phyloP scores from a whole-genome alignment of 2,329 filamentous ascomycete species.

The Ophiocordyceps camponoti-floridani region DNA sequence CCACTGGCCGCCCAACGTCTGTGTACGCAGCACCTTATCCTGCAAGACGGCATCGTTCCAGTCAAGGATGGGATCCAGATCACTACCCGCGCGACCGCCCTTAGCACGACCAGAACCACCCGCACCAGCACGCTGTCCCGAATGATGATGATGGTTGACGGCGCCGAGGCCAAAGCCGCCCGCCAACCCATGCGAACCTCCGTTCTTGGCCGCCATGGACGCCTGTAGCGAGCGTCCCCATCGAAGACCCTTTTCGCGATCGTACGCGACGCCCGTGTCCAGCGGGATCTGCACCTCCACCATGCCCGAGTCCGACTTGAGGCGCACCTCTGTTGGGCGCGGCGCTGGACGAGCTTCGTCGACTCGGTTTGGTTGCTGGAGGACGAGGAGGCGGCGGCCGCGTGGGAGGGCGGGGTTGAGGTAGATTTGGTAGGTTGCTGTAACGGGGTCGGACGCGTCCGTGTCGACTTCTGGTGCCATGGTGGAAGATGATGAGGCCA shows the following conservation, averaged over 20 bases:
- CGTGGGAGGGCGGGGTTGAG: conserved; percentile 54
- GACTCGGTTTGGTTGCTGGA: conserved; percentile 75
- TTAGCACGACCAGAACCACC: conserved; percentile 5
- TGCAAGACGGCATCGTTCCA: conserved; percentile 52
- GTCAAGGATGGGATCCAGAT: conserved; percentile 19
- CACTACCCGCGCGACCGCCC: conserved; percentile 23
- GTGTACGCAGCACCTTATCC: conserved; percentile 56
- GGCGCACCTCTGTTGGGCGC: conserved; percentile 53
- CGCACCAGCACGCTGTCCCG: conserved; percentile 14
- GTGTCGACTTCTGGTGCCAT: not conserved
- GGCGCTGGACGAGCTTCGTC: conserved; percentile 27
- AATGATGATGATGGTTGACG: conserved; percentile 5
- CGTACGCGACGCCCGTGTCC: conserved; percentile 55
- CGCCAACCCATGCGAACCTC: conserved; percentile 50
- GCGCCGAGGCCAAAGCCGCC: conserved; percentile 52
- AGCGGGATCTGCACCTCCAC: conserved; percentile 86
- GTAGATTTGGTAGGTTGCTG: conserved; percentile 66
- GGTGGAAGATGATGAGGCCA: not conserved
- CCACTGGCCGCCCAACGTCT: conserved; percentile 75
- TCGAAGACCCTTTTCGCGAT: conserved; percentile 61
- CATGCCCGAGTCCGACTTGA: conserved; percentile 70
- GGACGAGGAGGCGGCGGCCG: conserved; percentile 53
- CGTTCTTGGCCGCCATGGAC: conserved; percentile 37
- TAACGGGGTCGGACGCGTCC: conserved; percentile 48
- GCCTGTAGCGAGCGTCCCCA: conserved; percentile 65